phyloP scores from a whole-genome alignment of 2,329 filamentous ascomycete genomes.

The Diaporthe velutina region DNA sequence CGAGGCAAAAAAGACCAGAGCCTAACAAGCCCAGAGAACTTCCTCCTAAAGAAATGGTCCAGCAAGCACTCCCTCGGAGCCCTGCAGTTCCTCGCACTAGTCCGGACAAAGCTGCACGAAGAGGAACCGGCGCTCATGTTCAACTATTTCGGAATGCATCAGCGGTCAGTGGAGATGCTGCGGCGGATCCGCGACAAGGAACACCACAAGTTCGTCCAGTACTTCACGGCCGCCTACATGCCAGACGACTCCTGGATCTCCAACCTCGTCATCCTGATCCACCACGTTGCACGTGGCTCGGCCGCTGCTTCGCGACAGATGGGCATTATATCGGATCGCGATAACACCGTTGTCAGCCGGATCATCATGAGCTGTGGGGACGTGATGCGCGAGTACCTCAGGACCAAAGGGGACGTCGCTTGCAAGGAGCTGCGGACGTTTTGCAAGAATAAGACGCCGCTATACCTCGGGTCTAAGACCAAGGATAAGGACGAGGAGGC shows the following conservation, averaged over 20 bases:
- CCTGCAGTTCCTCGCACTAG: conserved; percentile 8
- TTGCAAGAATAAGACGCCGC: conserved; percentile 23
- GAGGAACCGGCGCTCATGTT: conserved; percentile 22
- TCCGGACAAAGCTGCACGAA: conserved; percentile 9
- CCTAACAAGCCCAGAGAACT: neutral
- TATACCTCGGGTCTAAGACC: neutral
- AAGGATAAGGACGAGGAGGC: neutral
- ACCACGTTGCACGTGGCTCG: conserved; percentile 1
- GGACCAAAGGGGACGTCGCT: neutral
- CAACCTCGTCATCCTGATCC: conserved; percentile 2
- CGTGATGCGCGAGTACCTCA: conserved; percentile 1
- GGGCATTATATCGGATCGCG: neutral
- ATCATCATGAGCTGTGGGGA: conserved; percentile 22
- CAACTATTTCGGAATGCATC: conserved; percentile 18
- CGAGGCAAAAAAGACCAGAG: neutral
- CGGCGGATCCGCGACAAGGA: conserved; percentile 11
- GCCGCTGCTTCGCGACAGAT: neutral
- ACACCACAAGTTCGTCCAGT: conserved; percentile 15
- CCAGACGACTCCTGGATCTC: conserved; percentile 11
- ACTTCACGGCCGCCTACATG: conserved; percentile 13
- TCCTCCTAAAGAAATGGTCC: conserved; percentile 1
- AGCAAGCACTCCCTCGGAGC: conserved; percentile 1
- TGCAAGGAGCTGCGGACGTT: neutral
- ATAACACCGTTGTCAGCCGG: neutral
- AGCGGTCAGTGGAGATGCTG: conserved; percentile 7